These are phyloP conservation scores for Schizosaccharomyces versatilis DNA, from an alignment of 1,139 yeast genomes.

Conservation along the genomic window DNA sequence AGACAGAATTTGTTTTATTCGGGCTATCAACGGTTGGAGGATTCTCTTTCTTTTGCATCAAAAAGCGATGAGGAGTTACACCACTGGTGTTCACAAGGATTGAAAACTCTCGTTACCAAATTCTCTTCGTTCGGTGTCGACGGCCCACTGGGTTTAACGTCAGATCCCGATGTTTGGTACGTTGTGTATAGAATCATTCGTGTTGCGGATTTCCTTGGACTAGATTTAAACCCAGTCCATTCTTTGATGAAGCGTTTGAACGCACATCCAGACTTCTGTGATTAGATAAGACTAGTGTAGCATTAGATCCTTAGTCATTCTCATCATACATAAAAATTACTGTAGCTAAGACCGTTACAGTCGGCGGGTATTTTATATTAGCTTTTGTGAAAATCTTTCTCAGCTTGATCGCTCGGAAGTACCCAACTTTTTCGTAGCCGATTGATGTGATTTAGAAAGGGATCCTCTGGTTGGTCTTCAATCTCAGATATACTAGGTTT, in stretches of 20 bases:
- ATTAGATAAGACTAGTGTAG: neutral
- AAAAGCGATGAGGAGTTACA: neutral
- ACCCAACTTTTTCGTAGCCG: neutral
- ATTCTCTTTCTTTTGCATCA: neutral
- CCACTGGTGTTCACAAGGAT: neutral
- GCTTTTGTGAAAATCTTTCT: no score
- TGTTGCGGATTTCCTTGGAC: neutral
- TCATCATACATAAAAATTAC: no score
- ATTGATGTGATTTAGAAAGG: neutral
- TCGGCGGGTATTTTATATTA: no score
- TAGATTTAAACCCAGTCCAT: neutral
- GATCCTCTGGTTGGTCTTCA: neutral
- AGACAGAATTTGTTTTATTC: neutral
- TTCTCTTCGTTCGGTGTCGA: neutral
- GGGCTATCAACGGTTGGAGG: neutral
- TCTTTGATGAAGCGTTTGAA: neutral
- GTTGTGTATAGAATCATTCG: neutral
- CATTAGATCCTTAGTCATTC: no score
- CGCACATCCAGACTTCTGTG: neutral
- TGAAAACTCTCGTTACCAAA: neutral
- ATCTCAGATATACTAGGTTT: neutral
- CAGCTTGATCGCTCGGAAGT: neutral
- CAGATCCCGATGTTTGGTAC: conserved; percentile 1
- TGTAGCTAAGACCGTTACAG: no score
- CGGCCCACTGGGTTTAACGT: neutral